These are phyloP conservation scores for Cladosporium sp. DNA, from an alignment of 2,329 filamentous ascomycete species.

Conservation along the genomic window DNA sequence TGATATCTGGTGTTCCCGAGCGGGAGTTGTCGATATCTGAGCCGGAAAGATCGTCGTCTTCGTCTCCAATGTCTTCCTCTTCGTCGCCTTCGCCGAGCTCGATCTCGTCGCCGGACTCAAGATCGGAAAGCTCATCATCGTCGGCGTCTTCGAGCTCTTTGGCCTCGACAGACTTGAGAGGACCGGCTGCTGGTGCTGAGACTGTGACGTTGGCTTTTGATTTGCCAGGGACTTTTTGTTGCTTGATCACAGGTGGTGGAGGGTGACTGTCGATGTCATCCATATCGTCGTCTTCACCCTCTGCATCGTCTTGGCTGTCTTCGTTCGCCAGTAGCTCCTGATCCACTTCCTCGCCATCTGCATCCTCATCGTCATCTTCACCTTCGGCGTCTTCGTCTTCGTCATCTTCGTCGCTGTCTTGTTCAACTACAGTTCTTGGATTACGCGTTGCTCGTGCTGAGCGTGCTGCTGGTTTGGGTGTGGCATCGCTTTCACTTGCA, in stretches of 20 bases:
- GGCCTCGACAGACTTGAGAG: slow-evolving; percentile 44
- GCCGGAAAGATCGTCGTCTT: slow-evolving; percentile 41
- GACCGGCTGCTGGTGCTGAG: slow-evolving; percentile 23
- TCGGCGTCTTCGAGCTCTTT: slow-evolving; percentile 51
- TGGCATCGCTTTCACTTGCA: slow-evolving; percentile 31
- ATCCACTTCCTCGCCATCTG: slow-evolving; percentile 22
- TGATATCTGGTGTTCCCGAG: slow-evolving; percentile 58
- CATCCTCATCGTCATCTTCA: slow-evolving; percentile 35
- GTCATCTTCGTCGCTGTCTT: slow-evolving; percentile 28
- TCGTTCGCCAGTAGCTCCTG: slow-evolving; percentile 23
- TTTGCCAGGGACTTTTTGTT: slow-evolving; percentile 18
- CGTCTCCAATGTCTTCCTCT: slow-evolving; percentile 33
- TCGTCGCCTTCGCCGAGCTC: slow-evolving; percentile 42
- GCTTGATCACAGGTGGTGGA: slow-evolving; percentile 31
- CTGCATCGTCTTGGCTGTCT: slow-evolving; percentile 31
- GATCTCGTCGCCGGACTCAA: slow-evolving; percentile 29
- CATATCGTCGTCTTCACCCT: slow-evolving; percentile 33
- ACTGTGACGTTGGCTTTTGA: slow-evolving; percentile 28
- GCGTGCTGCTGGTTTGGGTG: slow-evolving; percentile 24
- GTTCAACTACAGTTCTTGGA: slow-evolving; percentile 31
- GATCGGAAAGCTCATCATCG: slow-evolving; percentile 43
- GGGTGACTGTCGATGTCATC: slow-evolving; percentile 32
- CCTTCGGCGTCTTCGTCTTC: slow-evolving; percentile 36
- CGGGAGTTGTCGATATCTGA: slow-evolving; percentile 49
- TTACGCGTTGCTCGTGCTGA: slow-evolving; percentile 30